Evolutionary conservation across 345 rosid species (phyloP).

Genomic region (Noccaea caerulescens): DNA sequence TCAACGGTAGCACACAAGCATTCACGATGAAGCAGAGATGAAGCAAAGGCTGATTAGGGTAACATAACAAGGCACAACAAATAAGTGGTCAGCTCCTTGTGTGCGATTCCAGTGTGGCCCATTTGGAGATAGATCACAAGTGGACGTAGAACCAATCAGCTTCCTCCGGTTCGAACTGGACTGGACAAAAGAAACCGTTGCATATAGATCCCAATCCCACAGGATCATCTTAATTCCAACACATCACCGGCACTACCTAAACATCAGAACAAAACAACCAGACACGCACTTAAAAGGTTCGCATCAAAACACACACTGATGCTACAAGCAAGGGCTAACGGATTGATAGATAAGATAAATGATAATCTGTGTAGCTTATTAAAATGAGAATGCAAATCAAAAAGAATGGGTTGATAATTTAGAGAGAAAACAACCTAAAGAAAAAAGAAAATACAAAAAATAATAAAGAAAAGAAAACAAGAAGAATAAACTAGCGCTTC

Average conservation of each 20-base stretch:
- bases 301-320: too few relatives aligned
- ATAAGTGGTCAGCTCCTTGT: conserved; percentile 95
- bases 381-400: too few relatives aligned
- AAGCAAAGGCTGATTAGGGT: conserved; percentile 8
- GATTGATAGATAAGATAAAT: too few relatives aligned
- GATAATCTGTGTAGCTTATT: too few relatives aligned
- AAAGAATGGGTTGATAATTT: too few relatives aligned
- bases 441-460: too few relatives aligned
- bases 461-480: too few relatives aligned
- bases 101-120: conserved; percentile 99
- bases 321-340: too few relatives aligned
- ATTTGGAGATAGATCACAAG: conserved; percentile 94
- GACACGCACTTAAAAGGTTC: too few relatives aligned
- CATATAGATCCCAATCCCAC: conserved; percentile 95
- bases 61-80: conserved; percentile 55
- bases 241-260: conserved; percentile 99
- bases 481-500: too few relatives aligned
- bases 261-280: not conserved
- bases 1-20: conserved; percentile 1
- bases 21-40: conserved; percentile 3
- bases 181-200: conserved; percentile 94
- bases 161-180: conserved; percentile 87
- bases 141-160: too few relatives aligned
- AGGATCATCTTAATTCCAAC: conserved; percentile 89
- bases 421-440: too few relatives aligned